Base-by-base conservation (phyloP, 345 rosid genomes). In the Camelina hispida region DNA sequence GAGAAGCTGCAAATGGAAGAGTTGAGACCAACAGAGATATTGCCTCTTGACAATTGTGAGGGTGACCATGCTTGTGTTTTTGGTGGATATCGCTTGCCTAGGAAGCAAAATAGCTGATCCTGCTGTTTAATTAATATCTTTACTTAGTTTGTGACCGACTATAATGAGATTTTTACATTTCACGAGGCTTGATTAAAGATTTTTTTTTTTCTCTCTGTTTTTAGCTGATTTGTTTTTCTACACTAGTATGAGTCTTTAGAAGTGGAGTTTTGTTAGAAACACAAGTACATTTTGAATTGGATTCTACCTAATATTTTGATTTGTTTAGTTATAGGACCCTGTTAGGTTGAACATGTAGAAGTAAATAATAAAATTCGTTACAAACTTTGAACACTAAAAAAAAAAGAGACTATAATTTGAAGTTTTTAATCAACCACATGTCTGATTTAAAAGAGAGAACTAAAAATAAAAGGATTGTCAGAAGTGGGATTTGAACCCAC, bases 41-140 rank as follows among this genome's bases (percentile, higher is more conserved):
- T 92, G 16, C 87, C 91, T 18, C 91, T 92, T 2, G 97, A 90
- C 84, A 89, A 89, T 2, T 87, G 82, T 61, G 96, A 92, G 82
- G 81, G 89, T 17, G 93, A 88, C 68, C 97, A 92, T 81, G 96
- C 96, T 37, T 90, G 94, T 62, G 94, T 90, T 2, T 85, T 90
- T 0, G 97, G 97, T 11, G 96, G 81, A 22, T 90, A 90, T 76
- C 81, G 97, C 0, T 43, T 90, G 87, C 89, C 94, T 0, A 92
- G 85, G 89, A 88, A 90, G 63, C 84, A 86, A 66, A 87, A 87
- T 84, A 71, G 74, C 82, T 43, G 69, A 69, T 18, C 18, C 65
- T 60, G 64, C 64, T 60, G 13, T 20, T 20, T 61, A 61, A 6
- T 56, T 15, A 38, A 20, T 34, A 20, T 50, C 17, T 66, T 50